Evolutionary conservation across 345 rosid species (phyloP).

Genomic region (Leavenworthia alabamica): DNA sequence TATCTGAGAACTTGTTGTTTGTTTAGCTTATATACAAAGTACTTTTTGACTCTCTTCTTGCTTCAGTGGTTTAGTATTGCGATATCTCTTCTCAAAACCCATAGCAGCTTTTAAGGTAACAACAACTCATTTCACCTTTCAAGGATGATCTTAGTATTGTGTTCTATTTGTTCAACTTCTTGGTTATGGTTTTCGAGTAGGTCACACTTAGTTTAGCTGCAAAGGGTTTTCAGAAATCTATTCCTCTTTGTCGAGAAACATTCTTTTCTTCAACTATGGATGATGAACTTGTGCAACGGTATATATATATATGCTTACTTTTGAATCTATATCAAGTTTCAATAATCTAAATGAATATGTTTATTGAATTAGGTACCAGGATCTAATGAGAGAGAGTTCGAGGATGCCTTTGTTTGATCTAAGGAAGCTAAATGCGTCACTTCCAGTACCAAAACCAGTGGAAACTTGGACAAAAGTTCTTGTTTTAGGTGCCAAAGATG

Average conservation of each 20-base stretch:
- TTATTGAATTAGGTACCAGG: conserved; percentile 55
- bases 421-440: conserved; percentile 75
- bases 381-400: conserved; percentile 71
- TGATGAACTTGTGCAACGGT: conserved; percentile 68
- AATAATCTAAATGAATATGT: not conserved
- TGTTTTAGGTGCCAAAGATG: conserved; percentile 68
- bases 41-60: conserved; percentile 17
- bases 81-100: conserved; percentile 84
- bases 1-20: not conserved
- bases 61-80: conserved; percentile 72
- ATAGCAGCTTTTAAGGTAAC: conserved; percentile 80
- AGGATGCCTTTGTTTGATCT: conserved; percentile 70
- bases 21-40: not conserved
- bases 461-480: conserved; percentile 44
- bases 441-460: conserved; percentile 65
- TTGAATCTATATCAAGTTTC: not conserved
- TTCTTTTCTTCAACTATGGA: conserved; percentile 75
- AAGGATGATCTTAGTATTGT: not conserved
- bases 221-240: conserved; percentile 73
- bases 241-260: conserved; percentile 80
- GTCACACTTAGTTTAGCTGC: conserved; percentile 88
- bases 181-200: conserved; percentile 47
- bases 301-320: conserved; percentile 24
- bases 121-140: not conserved
- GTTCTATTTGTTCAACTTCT: not conserved